Percentiles rank a stretch among this genome's conserved stretches.
Evolutionary conservation across 306 rosid genomes (phyloP).

Genomic region (Inga laurina): DNA sequence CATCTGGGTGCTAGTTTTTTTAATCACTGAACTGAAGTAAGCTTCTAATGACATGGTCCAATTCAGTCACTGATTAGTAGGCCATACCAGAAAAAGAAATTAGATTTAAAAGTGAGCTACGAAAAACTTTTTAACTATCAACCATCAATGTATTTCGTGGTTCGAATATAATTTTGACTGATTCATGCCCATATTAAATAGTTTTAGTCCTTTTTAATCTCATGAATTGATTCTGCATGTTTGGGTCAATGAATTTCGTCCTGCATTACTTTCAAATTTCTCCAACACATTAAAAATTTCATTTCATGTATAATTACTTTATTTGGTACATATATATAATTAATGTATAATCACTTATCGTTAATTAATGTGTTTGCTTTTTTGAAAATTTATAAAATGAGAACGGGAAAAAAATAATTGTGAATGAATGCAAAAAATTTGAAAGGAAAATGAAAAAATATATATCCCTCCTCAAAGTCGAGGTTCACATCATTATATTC

Average conservation of each 20-base stretch:
- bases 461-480: no score
- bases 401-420: neutral
- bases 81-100: neutral
- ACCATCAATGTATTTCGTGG: neutral
- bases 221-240: neutral
- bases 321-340: neutral
- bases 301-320: no score
- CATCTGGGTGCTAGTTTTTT: no score
- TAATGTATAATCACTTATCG: neutral
- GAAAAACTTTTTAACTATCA: neutral
- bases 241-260: neutral
- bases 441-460: no score
- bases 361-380: neutral
- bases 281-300: neutral
- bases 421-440: neutral
- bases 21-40: no score
- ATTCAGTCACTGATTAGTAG: no score
- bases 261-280: neutral
- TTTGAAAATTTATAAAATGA: neutral
- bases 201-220: neutral
- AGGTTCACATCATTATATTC: no score
- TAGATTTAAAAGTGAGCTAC: neutral
- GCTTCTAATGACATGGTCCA: no score
- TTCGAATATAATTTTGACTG: neutral
- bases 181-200: neutral